Evolutionary conservation across 345 rosid genomes (phyloP).

Genomic region (Eucalyptus sp.): DNA sequence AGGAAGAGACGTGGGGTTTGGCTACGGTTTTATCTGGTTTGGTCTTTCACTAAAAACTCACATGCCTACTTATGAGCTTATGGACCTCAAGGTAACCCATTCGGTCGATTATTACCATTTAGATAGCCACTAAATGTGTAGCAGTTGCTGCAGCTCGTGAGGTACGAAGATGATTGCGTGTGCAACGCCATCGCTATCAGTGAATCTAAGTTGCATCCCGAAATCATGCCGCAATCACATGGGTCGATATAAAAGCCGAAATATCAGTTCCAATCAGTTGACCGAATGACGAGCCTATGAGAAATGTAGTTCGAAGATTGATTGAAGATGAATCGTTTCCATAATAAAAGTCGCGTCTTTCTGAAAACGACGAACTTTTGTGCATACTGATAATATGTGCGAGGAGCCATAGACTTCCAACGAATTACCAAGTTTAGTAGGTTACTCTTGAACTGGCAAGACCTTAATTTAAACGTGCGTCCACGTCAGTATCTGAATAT

Average conservation of each 20-base stretch:
- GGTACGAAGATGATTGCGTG: background rate
- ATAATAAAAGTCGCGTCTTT: background rate
- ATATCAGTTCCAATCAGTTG: background rate
- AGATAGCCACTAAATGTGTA: background rate
- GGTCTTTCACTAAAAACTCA: background rate
- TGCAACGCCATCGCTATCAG: fast-evolving
- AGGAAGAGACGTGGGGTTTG: background rate
- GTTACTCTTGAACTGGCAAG: background rate
- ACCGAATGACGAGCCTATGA: background rate
- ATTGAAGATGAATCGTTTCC: background rate
- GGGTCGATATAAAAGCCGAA: background rate
- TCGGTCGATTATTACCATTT: background rate
- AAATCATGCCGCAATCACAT: background rate
- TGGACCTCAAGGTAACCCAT: background rate
- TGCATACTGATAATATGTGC: background rate
- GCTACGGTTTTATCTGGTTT: background rate
- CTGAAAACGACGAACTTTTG: fast-evolving
- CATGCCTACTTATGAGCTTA: background rate
- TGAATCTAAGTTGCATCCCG: background rate
- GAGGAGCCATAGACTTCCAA: background rate
- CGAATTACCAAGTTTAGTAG: background rate
- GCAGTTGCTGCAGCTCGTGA: background rate
- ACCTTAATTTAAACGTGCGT: background rate
- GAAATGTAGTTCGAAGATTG: background rate
- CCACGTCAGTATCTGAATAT: background rate